Base-by-base conservation (phyloP, 1,284 basidiomycete species). In the Butyriboletus appendiculatus region DNA sequence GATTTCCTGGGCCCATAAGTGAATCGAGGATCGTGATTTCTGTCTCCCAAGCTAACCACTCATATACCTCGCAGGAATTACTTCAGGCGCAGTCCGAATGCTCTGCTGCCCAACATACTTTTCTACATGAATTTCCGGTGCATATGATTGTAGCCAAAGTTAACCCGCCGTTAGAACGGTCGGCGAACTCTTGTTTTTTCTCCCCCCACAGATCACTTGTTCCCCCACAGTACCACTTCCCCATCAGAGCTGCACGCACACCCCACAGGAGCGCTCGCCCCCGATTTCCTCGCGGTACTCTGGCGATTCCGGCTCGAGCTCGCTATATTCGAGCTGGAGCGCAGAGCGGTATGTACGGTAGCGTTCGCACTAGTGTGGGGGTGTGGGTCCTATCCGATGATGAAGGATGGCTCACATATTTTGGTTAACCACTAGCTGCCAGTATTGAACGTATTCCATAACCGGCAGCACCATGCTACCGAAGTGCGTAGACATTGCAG, bases 301-400 rank as follows among this genome's bases (percentile, higher is more conserved):
- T 66, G 64, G 62, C 48, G 40, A 38, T 14, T 61, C 35, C 57
- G 57, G 7, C 60, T 65, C 22, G 56, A 65, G 26, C 44, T 57
- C 2, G 62, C 54, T 3, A 50, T 63, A 48, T 66, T 63, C 54
- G 24, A 41, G 32, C 32, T 67, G 4, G 64, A 67, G n/a, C 60
- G 65, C 33, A 63, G 48, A 64, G 33, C 69, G 70, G 50, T 62
- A 75, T 45, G 62, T 67, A 33, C 18, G 2, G 16, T 16, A 14
- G 43, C 16, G 14, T 22, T 33, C 8, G 30, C 24, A n/a, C 24
- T 11, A n/a, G 24, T 18, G 20, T 32, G 52, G 33, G 28, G 33
- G 28, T 32, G 35, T 10, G n/a, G 18, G n/a, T 46, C 18, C 35
- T 16, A 4, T 30, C 14, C 30, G 18, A 24, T 16, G 32, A 10